A percentile compares a stretch with the other conserved stretches of the same genome.
Evolutionary conservation across 768 basidiomycete genomes (phyloP).

Genomic region (Termitomyces sp.): DNA sequence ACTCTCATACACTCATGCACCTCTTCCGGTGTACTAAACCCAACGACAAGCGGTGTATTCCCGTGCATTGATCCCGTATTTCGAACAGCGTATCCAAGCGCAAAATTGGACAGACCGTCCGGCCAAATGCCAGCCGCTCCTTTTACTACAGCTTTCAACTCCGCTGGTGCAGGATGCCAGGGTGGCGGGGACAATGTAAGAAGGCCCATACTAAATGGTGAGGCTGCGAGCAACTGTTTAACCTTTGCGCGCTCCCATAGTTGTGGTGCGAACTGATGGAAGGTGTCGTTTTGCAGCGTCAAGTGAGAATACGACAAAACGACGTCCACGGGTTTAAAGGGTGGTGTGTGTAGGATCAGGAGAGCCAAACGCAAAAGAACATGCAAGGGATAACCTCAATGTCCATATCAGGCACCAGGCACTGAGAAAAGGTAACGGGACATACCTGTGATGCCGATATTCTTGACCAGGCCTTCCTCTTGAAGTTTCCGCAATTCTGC

Average conservation of each 20-base stretch:
- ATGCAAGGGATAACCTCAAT: slow-evolving; percentile 71
- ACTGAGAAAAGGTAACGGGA: background rate
- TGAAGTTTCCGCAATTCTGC: slow-evolving; percentile 62
- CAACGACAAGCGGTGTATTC: slow-evolving; percentile 61
- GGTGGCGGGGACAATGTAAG: slow-evolving; percentile 48
- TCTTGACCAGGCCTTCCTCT: slow-evolving; percentile 62
- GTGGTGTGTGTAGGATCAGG: slow-evolving; percentile 59
- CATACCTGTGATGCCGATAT: slow-evolving; percentile 77
- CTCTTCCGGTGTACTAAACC: slow-evolving; percentile 63
- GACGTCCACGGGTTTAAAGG: slow-evolving; percentile 69
- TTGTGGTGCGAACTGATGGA: slow-evolving; percentile 47
- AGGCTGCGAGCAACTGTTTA: slow-evolving; percentile 66
- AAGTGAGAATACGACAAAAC: slow-evolving; percentile 81
- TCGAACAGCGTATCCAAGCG: slow-evolving; percentile 66
- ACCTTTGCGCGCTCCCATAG: slow-evolving; percentile 62
- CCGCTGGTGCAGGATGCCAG: slow-evolving; percentile 76
- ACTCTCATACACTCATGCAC: slow-evolving; percentile 69
- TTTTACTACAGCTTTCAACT: slow-evolving; percentile 36
- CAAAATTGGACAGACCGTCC: slow-evolving; percentile 54
- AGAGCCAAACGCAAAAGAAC: slow-evolving; percentile 80
- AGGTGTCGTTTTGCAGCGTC: slow-evolving; percentile 64
- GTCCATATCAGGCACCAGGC: background rate
- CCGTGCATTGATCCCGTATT: slow-evolving; percentile 31
- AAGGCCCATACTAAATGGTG: slow-evolving; percentile 82
- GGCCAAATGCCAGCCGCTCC: slow-evolving; percentile 35